These are phyloP conservation scores for Globisporangium yorkense DNA, from an alignment of 352 stramenopile species.

Conservation along the genomic window DNA sequence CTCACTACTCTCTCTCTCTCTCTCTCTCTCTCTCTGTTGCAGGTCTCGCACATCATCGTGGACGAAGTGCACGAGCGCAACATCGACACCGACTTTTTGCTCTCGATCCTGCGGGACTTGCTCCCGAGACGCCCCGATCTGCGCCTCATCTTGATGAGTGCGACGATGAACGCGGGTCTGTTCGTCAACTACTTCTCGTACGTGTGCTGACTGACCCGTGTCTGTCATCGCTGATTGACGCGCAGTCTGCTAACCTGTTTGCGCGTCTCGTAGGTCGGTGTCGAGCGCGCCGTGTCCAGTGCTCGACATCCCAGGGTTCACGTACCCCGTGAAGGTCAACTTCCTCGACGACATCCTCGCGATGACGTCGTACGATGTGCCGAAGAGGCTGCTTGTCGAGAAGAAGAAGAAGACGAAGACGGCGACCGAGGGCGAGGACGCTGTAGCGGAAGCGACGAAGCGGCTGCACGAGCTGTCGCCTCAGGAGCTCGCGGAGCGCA, in stretches of 20 bases:
- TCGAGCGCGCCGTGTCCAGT: constrained; percentile 44
- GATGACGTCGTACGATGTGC: constrained; percentile 56
- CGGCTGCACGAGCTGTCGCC: constrained; percentile 26
- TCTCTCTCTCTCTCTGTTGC: neutral
- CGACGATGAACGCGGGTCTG: constrained; percentile 91
- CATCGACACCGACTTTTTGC: constrained; percentile 95
- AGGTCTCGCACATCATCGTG: constrained; percentile 97
- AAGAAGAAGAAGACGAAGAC: constrained; percentile 54
- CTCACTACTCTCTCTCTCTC: neutral
- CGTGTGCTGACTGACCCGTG: constrained; percentile 1
- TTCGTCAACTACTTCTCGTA: constrained; percentile 87
- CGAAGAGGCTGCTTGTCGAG: constrained; percentile 43
- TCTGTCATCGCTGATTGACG: neutral
- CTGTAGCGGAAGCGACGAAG: constrained; percentile 19
- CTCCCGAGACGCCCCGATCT: constrained; percentile 69
- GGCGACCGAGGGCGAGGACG: constrained; percentile 21
- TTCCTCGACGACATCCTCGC: constrained; percentile 77
- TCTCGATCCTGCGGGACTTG: constrained; percentile 89
- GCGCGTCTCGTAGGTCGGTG: constrained; percentile 2
- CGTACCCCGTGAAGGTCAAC: constrained; percentile 69
- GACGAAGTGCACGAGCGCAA: constrained; percentile 98
- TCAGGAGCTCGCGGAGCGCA: constrained; percentile 47
- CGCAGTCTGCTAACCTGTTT: neutral
- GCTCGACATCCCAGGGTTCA: constrained; percentile 82
- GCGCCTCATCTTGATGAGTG: constrained; percentile 95